phyloP scores from a whole-genome alignment of 345 rosid genomes.

The Geranium brycei region DNA sequence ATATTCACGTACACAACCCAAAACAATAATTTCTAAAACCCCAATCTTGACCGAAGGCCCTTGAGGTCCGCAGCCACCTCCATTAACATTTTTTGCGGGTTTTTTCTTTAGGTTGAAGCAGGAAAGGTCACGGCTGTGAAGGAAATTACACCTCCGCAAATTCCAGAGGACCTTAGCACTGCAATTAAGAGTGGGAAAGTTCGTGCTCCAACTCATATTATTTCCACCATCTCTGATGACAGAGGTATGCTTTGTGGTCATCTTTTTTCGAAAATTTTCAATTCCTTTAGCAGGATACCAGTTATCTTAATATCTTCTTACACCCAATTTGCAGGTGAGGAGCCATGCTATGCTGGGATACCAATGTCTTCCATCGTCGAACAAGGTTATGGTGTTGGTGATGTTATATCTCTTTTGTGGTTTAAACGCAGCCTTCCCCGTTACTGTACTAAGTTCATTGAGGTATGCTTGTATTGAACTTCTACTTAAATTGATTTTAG shows the following conservation, averaged over 20 bases:
- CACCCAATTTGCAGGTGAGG: constrained; percentile 51
- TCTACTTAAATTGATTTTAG: too few species aligned
- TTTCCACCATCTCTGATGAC: constrained; percentile 93
- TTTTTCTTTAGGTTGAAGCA: constrained; percentile 44
- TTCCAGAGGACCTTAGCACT: constrained; percentile 85
- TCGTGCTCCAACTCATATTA: constrained; percentile 91
- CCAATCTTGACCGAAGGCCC: too few species aligned
- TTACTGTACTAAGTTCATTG: constrained; percentile 83
- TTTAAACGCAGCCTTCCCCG: constrained; percentile 96
- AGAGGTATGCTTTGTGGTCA: constrained; percentile 36
- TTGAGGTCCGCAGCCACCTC: too few species aligned
- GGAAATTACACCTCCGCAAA: constrained; percentile 77
- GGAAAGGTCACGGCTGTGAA: constrained; percentile 63
- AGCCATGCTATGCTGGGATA: constrained; percentile 96
- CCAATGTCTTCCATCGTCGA: constrained; percentile 96
- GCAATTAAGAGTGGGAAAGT: constrained; percentile 97
- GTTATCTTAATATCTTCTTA: constrained; percentile 5
- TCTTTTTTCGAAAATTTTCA: neutral
- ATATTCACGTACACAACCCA: too few species aligned
- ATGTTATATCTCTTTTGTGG: constrained; percentile 92
- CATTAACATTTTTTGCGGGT: neutral
- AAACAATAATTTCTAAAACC: too few species aligned
- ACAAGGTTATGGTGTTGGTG: constrained; percentile 86
- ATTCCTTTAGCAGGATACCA: neutral
- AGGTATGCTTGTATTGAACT: constrained; percentile 29